These are phyloP conservation scores for Babesia bigemina DNA, from an alignment of 169 alveolate genomes.

Conservation along the genomic window DNA sequence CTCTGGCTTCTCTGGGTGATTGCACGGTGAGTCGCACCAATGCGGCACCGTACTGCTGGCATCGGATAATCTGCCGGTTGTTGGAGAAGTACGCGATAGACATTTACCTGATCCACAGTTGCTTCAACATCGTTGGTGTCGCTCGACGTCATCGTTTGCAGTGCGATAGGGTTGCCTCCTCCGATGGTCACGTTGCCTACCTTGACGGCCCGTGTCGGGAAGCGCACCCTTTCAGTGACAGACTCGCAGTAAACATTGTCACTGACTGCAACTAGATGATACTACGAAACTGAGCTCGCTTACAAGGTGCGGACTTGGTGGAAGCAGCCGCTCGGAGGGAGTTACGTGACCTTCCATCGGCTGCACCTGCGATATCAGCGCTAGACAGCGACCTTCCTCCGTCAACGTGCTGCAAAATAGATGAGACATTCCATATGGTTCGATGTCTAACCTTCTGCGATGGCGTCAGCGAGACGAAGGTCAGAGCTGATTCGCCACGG, in stretches of 20 bases:
- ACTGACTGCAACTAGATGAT: background rate
- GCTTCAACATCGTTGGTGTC: conserved; percentile 80
- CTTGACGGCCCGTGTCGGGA: conserved; percentile 73
- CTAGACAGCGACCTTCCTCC: background rate
- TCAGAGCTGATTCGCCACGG: background rate
- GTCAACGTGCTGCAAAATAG: background rate
- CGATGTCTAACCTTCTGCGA: background rate
- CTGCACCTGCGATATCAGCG: background rate
- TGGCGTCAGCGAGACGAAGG: background rate
- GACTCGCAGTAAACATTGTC: conserved; percentile 73
- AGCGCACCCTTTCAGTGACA: conserved; percentile 60
- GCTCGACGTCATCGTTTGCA: conserved; percentile 82
- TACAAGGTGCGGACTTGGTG: background rate
- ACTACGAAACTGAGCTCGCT: background rate
- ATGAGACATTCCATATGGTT: background rate
- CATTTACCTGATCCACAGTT: conserved; percentile 76
- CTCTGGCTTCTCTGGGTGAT: conserved; percentile 80
- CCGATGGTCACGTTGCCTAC: conserved; percentile 81
- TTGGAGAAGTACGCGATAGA: background rate
- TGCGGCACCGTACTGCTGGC: conserved; percentile 80
- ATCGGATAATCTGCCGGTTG: conserved; percentile 56
- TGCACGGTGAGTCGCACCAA: conserved; percentile 82
- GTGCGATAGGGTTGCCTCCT: conserved; percentile 76
- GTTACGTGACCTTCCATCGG: conserved; percentile 7
- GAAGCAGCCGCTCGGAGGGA: conserved; percentile 11